Evolutionary conservation across 495 filamentous ascomycete species (phyloP).

Genomic region (Zalerion maritima): DNA sequence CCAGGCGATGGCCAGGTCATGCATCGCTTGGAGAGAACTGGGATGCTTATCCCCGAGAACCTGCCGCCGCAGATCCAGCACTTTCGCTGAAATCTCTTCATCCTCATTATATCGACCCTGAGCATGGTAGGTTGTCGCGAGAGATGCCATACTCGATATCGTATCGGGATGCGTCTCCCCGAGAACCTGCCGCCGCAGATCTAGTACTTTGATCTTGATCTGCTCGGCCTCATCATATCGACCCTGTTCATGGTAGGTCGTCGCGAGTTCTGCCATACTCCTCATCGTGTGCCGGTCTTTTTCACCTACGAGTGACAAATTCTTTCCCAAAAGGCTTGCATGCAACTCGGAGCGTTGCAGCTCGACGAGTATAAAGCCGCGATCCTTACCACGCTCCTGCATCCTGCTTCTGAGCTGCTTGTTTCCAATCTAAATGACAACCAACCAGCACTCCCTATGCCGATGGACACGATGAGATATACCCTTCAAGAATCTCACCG

Average conservation of each 20-base stretch:
- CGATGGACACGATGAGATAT: too few relatives aligned
- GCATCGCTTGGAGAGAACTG: too few relatives aligned
- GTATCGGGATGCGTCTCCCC: conserved; percentile 3
- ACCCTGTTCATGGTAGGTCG: conserved; percentile 15
- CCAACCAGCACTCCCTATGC: too few relatives aligned
- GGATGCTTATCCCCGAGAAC: conserved; percentile 4
- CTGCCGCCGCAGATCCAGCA: conserved; percentile 2
- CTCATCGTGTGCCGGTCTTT: conserved; percentile 20
- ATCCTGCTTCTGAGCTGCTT: too few relatives aligned
- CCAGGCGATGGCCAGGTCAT: too few relatives aligned
- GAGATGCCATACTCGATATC: neutral
- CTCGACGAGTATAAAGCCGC: too few relatives aligned
- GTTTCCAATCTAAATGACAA: too few relatives aligned
- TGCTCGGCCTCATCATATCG: conserved; percentile 15
- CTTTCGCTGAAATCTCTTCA: conserved; percentile 2
- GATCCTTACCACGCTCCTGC: too few relatives aligned
- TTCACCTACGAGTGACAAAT: too few relatives aligned
- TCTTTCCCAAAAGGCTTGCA: too few relatives aligned
- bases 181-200: conserved; percentile 4
- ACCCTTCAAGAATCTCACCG: too few relatives aligned
- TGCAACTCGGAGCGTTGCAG: too few relatives aligned
- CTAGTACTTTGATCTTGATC: conserved; percentile 1
- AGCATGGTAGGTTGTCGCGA: conserved; percentile 10
- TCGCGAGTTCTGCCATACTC: conserved; percentile 16
- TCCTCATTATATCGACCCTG: conserved; percentile 18